Evolutionary conservation across 2,329 filamentous ascomycete species (phyloP).

Genomic region (Penicillium sp.): DNA sequence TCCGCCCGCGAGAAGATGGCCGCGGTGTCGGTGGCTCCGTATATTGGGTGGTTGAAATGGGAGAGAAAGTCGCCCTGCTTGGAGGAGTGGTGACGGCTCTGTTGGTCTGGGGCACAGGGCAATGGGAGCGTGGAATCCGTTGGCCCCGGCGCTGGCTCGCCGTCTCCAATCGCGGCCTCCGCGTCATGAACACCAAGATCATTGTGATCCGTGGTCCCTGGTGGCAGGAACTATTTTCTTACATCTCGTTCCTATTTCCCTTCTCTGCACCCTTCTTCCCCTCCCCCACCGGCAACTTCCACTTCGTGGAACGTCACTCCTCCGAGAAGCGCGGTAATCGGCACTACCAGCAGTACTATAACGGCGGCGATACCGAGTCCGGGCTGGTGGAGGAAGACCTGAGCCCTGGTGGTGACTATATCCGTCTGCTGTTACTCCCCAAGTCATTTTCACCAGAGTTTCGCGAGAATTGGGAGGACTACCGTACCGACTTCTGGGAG

Average conservation of each 20-base stretch:
- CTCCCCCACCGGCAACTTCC: conserved; percentile 62
- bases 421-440: conserved; percentile 82
- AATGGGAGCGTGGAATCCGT: conserved; percentile 90
- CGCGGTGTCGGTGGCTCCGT: conserved; percentile 84
- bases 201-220: conserved; percentile 79
- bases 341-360: conserved; percentile 39
- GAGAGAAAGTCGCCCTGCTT: conserved; percentile 85
- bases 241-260: conserved; percentile 70
- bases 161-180: conserved; percentile 80
- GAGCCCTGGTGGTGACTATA: conserved; percentile 80
- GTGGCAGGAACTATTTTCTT: conserved; percentile 71
- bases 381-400: conserved; percentile 78
- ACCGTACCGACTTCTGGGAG: conserved; percentile 93
- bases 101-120: conserved; percentile 88
- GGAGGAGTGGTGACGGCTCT: conserved; percentile 81
- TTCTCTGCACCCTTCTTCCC: conserved; percentile 64
- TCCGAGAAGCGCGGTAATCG: conserved; percentile 38
- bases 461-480: conserved; percentile 94
- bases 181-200: conserved; percentile 93
- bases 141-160: conserved; percentile 91
- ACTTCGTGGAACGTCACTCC: conserved; percentile 62
- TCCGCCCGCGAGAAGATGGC: conserved; percentile 94
- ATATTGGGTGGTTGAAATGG: conserved; percentile 91
- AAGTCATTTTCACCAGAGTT: conserved; percentile 95
- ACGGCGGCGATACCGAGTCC: conserved; percentile 57